phyloP scores from a whole-genome alignment of 352 stramenopile genomes.

The Phytopythium delawarense region DNA sequence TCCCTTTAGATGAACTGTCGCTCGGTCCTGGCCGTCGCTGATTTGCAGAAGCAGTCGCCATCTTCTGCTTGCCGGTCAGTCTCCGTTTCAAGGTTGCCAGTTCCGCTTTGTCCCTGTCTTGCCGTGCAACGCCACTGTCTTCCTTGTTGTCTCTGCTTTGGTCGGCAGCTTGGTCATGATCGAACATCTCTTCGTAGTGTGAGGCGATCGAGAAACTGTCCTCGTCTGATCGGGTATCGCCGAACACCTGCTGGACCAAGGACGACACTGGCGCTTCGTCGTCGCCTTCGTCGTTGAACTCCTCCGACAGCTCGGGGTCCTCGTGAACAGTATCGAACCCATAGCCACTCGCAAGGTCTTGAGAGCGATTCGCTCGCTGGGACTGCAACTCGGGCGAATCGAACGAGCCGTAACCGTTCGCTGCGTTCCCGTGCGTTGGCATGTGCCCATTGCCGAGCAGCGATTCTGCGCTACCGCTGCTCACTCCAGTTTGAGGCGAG shows the following conservation, averaged over 20 bases:
- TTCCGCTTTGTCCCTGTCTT: background rate
- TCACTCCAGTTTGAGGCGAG: background rate
- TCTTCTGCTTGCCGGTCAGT: conserved; percentile 17
- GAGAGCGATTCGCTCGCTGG: background rate
- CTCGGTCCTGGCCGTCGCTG: background rate
- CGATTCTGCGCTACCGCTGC: background rate
- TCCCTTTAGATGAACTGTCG: background rate
- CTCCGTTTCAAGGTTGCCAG: conserved; percentile 25
- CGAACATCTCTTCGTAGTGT: conserved; percentile 5
- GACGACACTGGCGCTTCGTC: conserved; percentile 36
- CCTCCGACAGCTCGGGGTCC: conserved; percentile 1
- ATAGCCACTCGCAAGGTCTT: background rate
- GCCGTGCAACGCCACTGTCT: background rate
- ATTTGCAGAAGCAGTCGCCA: conserved; percentile 1
- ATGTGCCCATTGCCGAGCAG: background rate
- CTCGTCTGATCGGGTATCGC: conserved; percentile 9
- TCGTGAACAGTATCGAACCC: conserved; percentile 4
- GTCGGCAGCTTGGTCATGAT: background rate
- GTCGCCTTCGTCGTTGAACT: conserved; percentile 3
- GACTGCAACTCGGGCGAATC: conserved; percentile 1
- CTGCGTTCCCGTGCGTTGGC: background rate
- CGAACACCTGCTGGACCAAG: conserved; percentile 61
- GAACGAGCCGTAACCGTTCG: conserved; percentile 4
- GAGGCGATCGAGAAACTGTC: conserved; percentile 5
- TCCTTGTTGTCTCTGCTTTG: background rate